Evolutionary conservation across 2,329 filamentous ascomycete species (phyloP).

Genomic region (Epicoccum nigrum): DNA sequence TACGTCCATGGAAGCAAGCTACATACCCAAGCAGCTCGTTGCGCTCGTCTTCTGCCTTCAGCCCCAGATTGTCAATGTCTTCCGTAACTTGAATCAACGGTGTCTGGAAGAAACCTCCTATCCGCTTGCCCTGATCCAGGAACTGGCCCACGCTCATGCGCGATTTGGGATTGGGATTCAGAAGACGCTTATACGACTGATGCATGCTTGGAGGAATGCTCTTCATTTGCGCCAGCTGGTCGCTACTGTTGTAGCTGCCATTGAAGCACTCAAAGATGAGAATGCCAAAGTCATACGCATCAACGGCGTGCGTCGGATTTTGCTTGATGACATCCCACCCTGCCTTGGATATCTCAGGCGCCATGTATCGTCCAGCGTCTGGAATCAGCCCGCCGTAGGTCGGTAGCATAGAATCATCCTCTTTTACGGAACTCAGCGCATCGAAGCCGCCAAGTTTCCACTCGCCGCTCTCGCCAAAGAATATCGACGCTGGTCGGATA

Average conservation of each 20-base stretch:
- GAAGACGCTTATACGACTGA: slow-evolving; percentile 84
- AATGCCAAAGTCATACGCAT: slow-evolving; percentile 85
- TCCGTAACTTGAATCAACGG: slow-evolving; percentile 90
- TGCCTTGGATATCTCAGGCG: slow-evolving; percentile 81
- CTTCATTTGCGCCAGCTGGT: slow-evolving; percentile 85
- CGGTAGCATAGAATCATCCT: slow-evolving; percentile 92
- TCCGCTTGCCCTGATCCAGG: slow-evolving; percentile 83
- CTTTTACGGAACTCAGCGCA: slow-evolving; percentile 90
- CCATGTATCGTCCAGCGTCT: slow-evolving; percentile 81
- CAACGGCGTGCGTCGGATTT: slow-evolving; percentile 78
- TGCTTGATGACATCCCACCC: slow-evolving; percentile 94
- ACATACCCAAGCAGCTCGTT: slow-evolving; percentile 77
- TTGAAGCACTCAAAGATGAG: slow-evolving; percentile 93
- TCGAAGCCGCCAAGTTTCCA: slow-evolving; percentile 98
- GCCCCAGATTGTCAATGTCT: slow-evolving; percentile 87
- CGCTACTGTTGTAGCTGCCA: slow-evolving; percentile 74
- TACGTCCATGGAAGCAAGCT: no score
- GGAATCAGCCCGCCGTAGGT: slow-evolving; percentile 87
- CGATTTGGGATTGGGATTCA: slow-evolving; percentile 87
- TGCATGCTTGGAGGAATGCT: slow-evolving; percentile 88
- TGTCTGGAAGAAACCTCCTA: slow-evolving; percentile 89
- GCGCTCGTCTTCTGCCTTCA: slow-evolving; percentile 83
- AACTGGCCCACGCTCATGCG: slow-evolving; percentile 85
- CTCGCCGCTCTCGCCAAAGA: slow-evolving; percentile 93
- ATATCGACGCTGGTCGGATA: slow-evolving; percentile 83